Percentiles rank a stretch among this genome's conserved stretches.
Evolutionary conservation across 2,329 filamentous ascomycete species (phyloP).

Genomic region (Madurella mycetomatis): DNA sequence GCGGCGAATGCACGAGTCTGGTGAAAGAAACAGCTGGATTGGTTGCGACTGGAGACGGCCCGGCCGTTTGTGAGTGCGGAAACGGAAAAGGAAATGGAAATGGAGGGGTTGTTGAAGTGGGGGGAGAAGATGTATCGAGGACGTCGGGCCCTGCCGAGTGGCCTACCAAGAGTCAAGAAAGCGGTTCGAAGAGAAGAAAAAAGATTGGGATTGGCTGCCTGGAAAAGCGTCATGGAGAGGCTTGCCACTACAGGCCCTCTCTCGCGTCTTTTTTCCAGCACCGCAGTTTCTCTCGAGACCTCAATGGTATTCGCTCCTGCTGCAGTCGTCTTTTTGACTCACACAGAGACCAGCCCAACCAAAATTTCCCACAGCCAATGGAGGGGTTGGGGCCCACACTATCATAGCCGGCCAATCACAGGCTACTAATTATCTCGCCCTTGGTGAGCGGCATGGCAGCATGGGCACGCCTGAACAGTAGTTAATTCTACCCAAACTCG

Average conservation of each 20-base stretch:
- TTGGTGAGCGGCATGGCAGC: no score
- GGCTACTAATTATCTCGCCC: no score
- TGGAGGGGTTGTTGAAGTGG: slow-evolving; percentile 10
- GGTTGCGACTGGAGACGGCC: slow-evolving; percentile 12
- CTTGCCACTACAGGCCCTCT: neutral
- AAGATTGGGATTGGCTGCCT: neutral
- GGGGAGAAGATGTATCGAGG: slow-evolving; percentile 6
- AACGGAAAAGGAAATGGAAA: slow-evolving; percentile 7
- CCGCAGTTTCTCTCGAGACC: neutral
- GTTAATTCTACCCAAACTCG: no score
- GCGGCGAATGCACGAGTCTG: slow-evolving; percentile 16
- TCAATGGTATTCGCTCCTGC: neutral
- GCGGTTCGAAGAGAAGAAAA: slow-evolving; percentile 15
- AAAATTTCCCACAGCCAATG: slow-evolving; percentile 10
- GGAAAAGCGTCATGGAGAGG: slow-evolving; percentile 17
- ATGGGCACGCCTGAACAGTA: no score
- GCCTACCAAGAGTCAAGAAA: slow-evolving; percentile 3
- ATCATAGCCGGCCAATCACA: neutral
- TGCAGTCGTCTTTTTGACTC: slow-evolving; percentile 17
- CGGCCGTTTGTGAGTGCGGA: slow-evolving; percentile 14
- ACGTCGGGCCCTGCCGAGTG: slow-evolving; percentile 15
- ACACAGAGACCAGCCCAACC: slow-evolving; percentile 19
- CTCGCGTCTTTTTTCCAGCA: neutral
- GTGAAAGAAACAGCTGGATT: slow-evolving; percentile 8
- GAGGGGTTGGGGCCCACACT: neutral